Conservation (phyloP, 345 rosid species). For the Hibiscus mutabilis region DNA sequence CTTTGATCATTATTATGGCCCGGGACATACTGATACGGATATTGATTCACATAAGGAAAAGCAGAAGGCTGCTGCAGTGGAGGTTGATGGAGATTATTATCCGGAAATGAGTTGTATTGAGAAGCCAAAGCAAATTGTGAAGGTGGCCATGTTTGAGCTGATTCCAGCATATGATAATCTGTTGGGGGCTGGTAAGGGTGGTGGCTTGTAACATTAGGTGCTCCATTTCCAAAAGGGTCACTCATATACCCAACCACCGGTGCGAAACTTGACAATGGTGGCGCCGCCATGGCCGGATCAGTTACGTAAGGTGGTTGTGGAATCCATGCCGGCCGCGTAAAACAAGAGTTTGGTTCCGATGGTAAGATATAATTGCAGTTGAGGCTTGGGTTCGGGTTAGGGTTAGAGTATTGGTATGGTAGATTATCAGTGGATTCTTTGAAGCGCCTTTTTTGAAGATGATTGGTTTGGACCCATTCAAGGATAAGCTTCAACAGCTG, state of each 20-base stretch:
- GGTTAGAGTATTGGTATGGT: constrained; percentile 42
- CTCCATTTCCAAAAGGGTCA: constrained; percentile 32
- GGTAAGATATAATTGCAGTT: constrained; percentile 19
- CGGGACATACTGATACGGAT: constrained; percentile 39
- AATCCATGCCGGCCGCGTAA: constrained; percentile 40
- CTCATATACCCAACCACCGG: constrained; percentile 33
- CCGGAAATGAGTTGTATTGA: constrained; percentile 25
- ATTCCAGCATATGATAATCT: constrained; percentile 38
- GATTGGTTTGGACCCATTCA: constrained; percentile 94
- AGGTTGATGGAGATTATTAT: constrained; percentile 21
- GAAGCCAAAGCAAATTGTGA: constrained; percentile 38
- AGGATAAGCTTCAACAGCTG: constrained; percentile 86
- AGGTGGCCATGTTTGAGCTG: constrained; percentile 40
- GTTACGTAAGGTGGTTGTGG: constrained; percentile 29
- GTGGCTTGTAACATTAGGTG: constrained; percentile 21
- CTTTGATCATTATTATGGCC: constrained; percentile 43
- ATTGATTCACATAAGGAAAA: constrained; percentile 49
- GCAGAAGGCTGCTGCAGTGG: constrained; percentile 21
- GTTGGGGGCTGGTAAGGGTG: constrained; percentile 22
- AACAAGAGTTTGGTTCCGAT: constrained; percentile 37
- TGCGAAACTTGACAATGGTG: constrained; percentile 23
- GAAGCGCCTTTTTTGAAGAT: constrained; percentile 52
- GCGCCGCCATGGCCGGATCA: constrained; percentile 20
- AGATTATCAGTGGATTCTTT: constrained; percentile 20
- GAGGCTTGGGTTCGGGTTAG: constrained; percentile 36